These are phyloP conservation scores for Starmerella sp. DNA, from an alignment of 805 yeast species.

Conservation along the genomic window DNA sequence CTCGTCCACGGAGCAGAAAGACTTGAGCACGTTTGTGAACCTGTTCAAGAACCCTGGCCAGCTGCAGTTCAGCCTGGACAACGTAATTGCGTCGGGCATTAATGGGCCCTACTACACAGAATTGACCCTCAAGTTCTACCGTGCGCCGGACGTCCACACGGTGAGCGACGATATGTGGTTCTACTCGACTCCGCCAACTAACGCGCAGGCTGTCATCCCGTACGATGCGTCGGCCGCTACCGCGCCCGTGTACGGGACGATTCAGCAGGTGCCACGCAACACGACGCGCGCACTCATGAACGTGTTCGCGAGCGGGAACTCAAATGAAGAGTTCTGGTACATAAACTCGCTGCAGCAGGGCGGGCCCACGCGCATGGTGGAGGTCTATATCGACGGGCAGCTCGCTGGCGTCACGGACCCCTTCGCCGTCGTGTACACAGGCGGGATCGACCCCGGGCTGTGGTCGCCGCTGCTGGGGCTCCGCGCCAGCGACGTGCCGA, in stretches of 20 bases:
- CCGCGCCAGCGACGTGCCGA: constrained; percentile 61
- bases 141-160: constrained; percentile 17
- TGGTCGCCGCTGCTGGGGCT: constrained; percentile 76
- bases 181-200: neutral
- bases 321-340: constrained; percentile 77
- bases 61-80: constrained; percentile 51
- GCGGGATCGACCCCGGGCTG: constrained; percentile 66
- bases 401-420: constrained; percentile 54
- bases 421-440: constrained; percentile 63
- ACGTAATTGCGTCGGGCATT: constrained; percentile 38
- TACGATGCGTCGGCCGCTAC: neutral
- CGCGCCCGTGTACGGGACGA: constrained; percentile 1
- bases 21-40: constrained; percentile 46
- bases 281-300: constrained; percentile 48
- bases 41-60: constrained; percentile 38
- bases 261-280: constrained; percentile 36
- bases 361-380: constrained; percentile 40
- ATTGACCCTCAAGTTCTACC: constrained; percentile 42
- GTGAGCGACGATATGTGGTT: constrained; percentile 14
- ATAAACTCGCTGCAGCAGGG: neutral
- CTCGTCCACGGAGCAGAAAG: constrained; percentile 48
- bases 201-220: constrained; percentile 3
- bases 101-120: constrained; percentile 50
- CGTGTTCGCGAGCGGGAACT: constrained; percentile 59
- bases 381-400: constrained; percentile 47